Evolutionary conservation across 208 protist species (phyloP).

Genomic region (Acanthamoeba triangularis): DNA sequence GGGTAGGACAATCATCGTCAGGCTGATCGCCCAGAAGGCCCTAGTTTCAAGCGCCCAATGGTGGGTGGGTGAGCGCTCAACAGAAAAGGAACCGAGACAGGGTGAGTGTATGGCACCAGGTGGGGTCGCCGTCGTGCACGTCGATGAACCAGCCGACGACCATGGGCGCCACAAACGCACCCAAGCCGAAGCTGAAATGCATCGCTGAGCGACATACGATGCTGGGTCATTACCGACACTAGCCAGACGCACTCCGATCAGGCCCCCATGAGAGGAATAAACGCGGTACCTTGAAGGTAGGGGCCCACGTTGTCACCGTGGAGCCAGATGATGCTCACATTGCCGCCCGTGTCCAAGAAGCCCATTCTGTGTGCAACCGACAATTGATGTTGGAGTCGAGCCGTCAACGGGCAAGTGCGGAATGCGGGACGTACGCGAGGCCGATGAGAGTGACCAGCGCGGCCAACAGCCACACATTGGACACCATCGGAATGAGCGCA

Average conservation of each 20-base stretch:
- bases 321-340: conserved; percentile 76
- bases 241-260: too few species aligned
- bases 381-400: too few species aligned
- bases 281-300: conserved; percentile 62
- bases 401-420: not conserved
- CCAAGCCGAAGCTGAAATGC: conserved; percentile 76
- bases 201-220: not conserved
- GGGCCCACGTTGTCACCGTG: conserved; percentile 69
- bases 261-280: not conserved
- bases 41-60: not conserved
- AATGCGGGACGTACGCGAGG: conserved; percentile 25
- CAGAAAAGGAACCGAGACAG: not conserved
- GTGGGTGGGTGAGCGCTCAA: not conserved
- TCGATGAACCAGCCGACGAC: conserved; percentile 58
- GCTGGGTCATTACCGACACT: too few species aligned
- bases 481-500: conserved; percentile 59
- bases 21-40: conserved; percentile 70
- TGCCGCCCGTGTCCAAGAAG: conserved; percentile 70
- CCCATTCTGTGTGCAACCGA: conserved; percentile 32
- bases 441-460: not conserved
- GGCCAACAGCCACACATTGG: conserved; percentile 47
- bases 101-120: not conserved
- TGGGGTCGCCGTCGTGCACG: conserved; percentile 56
- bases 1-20: not conserved
- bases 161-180: conserved; percentile 61